Base-by-base conservation (phyloP, 208 protist genomes). In the Trypanosoma congolense region DNA sequence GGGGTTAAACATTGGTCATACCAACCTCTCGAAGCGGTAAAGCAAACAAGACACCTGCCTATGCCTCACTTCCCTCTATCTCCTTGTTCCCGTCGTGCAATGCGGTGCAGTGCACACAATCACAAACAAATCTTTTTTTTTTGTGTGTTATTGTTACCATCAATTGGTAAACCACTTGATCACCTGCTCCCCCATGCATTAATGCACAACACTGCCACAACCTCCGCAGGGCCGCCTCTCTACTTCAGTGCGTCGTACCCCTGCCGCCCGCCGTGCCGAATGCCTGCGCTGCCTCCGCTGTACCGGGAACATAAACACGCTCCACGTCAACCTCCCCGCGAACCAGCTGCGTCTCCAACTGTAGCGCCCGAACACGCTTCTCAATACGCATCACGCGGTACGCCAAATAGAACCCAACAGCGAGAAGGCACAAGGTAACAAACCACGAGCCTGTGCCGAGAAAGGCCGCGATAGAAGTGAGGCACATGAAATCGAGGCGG, bases 321-420 rank as follows among this genome's bases (percentile, higher is more conserved):
- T 53, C 54, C 25, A 79, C 60, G 46, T 85, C 70, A 46, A 88
- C 73, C 56, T 92, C 84, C 0, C 66, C 84, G 3, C 80, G 77
- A 24, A 92, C 55, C 19, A 92, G 63, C 61, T 88, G 84, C 48
- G 84, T 88, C 43, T 82, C 56, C 0, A 61, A 47, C 58, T 80
- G 68, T 8, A 78, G 53, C 22, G 49, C 44, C 9, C 52, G 61
- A 33, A 92, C 61, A 14, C 80, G 72, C 60, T 78, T 78, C 70
- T 92, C 84, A 49, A 87, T 87, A 30, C 70, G 69, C 62, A 88
- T 75, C 3, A 92, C 53, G 2, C 84, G 84, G 48, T 92, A 75
- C 3, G 80, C 80, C 16, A 86, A 61, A 65, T 92, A 92, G 28
- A 73, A 62, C 19, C 67, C 80, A 0, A 79, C 69, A 42, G 38